Evolutionary conservation across 257 asterid species (phyloP).

Genomic region (Gentiana macrophylla): DNA sequence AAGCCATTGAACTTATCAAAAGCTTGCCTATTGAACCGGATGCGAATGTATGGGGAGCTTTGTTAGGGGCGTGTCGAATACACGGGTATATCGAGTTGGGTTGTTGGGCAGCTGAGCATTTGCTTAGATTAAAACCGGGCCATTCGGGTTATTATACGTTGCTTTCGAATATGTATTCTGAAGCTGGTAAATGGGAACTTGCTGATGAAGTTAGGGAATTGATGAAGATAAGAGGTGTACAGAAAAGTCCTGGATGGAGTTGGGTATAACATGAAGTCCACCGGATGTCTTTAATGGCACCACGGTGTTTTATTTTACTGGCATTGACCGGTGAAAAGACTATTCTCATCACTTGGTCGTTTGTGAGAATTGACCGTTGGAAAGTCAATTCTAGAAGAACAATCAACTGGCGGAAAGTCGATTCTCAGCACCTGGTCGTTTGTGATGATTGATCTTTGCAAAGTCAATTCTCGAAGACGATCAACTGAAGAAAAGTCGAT

Average conservation of each 20-base stretch:
- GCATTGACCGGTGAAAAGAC: no score
- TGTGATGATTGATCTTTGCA: no score
- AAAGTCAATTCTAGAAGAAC: no score
- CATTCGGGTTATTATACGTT: conserved; percentile 68
- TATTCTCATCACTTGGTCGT: no score
- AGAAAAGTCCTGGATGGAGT: conserved; percentile 77
- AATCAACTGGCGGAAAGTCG: no score
- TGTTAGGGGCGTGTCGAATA: conserved; percentile 60
- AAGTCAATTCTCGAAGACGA: no score
- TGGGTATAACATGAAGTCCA: conserved; percentile 46
- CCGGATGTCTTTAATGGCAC: no score
- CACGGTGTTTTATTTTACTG: no score
- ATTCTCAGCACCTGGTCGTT: no score
- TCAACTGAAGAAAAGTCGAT: no score
- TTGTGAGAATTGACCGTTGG: no score
- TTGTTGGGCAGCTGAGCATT: conserved; percentile 63
- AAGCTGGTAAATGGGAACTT: conserved; percentile 71
- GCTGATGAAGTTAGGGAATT: conserved; percentile 56
- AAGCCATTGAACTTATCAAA: conserved; percentile 40
- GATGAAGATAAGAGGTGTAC: conserved; percentile 53
- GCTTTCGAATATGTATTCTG: conserved; percentile 66
- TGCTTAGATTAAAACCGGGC: conserved; percentile 45
- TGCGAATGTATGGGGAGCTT: conserved; percentile 60
- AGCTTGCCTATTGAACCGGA: conserved; percentile 31
- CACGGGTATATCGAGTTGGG: conserved; percentile 63